Conservation (phyloP, 106 monocot genomes). For the Amphibolis antarctica region DNA sequence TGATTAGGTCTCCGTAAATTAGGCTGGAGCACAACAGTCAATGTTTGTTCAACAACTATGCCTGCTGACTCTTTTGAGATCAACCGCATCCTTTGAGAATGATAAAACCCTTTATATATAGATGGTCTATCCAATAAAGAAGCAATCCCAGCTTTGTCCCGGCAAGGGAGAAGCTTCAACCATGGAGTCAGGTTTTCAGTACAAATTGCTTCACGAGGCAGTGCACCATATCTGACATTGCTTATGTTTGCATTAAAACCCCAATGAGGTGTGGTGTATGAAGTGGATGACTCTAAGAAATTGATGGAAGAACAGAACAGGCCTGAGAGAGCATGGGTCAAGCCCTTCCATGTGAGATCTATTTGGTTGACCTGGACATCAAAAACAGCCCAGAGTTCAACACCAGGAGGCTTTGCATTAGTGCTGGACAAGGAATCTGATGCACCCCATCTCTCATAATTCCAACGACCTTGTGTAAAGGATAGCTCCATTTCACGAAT, state of each 20-base stretch:
- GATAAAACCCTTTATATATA: slow-evolving; percentile 79
- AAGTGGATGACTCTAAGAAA: slow-evolving; percentile 72
- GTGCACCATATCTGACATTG: slow-evolving; percentile 74
- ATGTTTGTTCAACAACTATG: slow-evolving; percentile 60
- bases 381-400: slow-evolving; percentile 86
- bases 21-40: slow-evolving; percentile 69
- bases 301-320: slow-evolving; percentile 92
- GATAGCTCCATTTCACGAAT: slow-evolving; percentile 74
- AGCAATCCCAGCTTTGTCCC: slow-evolving; percentile 89
- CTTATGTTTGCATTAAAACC: slow-evolving; percentile 42
- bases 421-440: slow-evolving; percentile 53
- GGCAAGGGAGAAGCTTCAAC: slow-evolving; percentile 94
- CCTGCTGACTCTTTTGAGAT: slow-evolving; percentile 35
- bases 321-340: slow-evolving; percentile 90
- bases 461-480: slow-evolving; percentile 96
- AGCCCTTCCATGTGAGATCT: slow-evolving; percentile 75
- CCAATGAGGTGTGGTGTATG: slow-evolving; percentile 68
- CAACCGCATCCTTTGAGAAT: slow-evolving; percentile 73
- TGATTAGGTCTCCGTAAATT: slow-evolving; percentile 8
- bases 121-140: slow-evolving; percentile 77
- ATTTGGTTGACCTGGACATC: slow-evolving; percentile 44
- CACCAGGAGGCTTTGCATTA: slow-evolving; percentile 93
- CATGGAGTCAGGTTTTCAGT: slow-evolving; percentile 99
- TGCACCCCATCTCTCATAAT: slow-evolving; percentile 87
- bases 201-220: slow-evolving; percentile 93